A percentile compares a stretch with the other conserved stretches of the same genome.
These are phyloP conservation scores for Silene noctiflora DNA, from an alignment of 179 eudicot species.

Conservation along the genomic window DNA sequence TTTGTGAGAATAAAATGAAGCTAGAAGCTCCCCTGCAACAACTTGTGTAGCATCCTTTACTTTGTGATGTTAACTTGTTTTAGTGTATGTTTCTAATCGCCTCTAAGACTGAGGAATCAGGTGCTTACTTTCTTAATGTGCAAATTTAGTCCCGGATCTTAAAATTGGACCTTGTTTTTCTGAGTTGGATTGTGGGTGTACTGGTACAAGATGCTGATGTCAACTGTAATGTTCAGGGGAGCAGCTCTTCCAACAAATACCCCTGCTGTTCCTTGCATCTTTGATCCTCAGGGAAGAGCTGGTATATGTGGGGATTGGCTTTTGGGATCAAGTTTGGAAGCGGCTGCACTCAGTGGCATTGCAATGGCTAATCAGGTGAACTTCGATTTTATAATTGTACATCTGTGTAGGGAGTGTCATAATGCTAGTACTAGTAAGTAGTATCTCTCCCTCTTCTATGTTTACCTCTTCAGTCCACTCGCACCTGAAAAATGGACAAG, in stretches of 20 bases:
- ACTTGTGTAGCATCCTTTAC: not conserved
- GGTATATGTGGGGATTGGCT: constrained; percentile 99
- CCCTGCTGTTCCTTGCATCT: constrained; percentile 81
- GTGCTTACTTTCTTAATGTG: not conserved
- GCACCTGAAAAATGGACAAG: not conserved
- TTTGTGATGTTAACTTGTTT: not conserved
- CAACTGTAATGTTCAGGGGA: constrained; percentile 55
- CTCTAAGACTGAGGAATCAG: not conserved
- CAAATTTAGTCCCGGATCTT: not conserved
- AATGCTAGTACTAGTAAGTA: not conserved
- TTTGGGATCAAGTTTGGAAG: constrained; percentile 84
- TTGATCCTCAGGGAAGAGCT: constrained; percentile 92
- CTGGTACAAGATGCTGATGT: not conserved
- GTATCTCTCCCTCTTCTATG: no score
- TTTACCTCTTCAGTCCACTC: not conserved
- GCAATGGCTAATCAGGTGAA: constrained; percentile 86
- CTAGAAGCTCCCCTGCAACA: not conserved
- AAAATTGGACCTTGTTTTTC: not conserved
- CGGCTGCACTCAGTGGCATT: constrained; percentile 90
- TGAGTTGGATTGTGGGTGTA: not conserved
- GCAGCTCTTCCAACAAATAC: constrained; percentile 98
- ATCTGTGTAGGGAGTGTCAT: not conserved
- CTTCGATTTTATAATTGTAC: not conserved
- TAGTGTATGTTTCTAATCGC: not conserved
- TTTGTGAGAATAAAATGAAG: not conserved